These are phyloP conservation scores for Termitomyces sp. DNA, from an alignment of 768 basidiomycete species.

Conservation along the genomic window DNA sequence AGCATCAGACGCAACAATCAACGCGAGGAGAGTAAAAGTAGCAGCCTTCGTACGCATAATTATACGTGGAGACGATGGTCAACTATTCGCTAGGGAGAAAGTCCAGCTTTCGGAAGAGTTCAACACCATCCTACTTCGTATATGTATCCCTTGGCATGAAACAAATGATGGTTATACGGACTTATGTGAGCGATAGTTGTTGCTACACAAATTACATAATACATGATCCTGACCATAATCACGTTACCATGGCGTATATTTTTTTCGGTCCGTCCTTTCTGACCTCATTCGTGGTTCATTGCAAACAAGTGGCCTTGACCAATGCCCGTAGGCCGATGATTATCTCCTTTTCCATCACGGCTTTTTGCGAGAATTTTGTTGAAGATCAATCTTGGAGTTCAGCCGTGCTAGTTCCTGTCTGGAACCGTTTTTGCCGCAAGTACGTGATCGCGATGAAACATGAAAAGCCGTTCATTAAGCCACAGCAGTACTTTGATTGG, in stretches of 20 bases:
- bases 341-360: too few species aligned
- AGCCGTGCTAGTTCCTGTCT: neutral
- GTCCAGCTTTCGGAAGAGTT: constrained; percentile 10
- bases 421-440: neutral
- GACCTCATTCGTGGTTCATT: too few species aligned
- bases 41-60: constrained; percentile 7
- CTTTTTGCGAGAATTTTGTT: too few species aligned
- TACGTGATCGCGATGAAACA: too few species aligned
- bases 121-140: neutral
- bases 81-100: constrained; percentile 12
- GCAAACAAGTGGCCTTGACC: too few species aligned
- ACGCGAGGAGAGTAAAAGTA: constrained; percentile 4
- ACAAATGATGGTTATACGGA: constrained; percentile 2
- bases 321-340: too few species aligned
- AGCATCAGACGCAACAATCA: neutral
- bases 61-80: constrained; percentile 4
- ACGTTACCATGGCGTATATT: too few species aligned
- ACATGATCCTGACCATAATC: too few species aligned
- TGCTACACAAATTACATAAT: too few species aligned
- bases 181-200: too few species aligned
- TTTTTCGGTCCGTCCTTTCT: too few species aligned
- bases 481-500: neutral
- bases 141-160: neutral
- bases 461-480: neutral
- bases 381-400: too few species aligned